Conservation (phyloP, 1,284 basidiomycete genomes). For the Cryptococcus maquisensis region DNA sequence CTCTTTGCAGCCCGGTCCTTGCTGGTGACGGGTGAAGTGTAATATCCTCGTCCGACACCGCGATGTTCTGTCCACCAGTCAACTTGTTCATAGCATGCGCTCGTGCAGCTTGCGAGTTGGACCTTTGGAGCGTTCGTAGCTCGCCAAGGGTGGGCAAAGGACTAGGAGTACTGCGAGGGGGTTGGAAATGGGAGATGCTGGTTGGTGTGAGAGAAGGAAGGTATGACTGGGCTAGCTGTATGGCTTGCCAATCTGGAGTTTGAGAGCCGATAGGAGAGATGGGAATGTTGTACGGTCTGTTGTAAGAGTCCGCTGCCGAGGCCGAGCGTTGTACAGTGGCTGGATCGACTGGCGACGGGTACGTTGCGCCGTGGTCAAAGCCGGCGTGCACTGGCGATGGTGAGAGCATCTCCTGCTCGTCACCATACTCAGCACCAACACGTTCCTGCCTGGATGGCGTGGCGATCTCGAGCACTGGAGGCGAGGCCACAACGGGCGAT, state of each 20-base stretch:
- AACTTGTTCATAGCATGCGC: slow-evolving; percentile 47
- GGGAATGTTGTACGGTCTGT: slow-evolving; percentile 17
- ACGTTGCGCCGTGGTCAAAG: slow-evolving; percentile 17
- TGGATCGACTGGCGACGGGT: slow-evolving; percentile 5
- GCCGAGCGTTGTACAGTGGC: slow-evolving; percentile 34
- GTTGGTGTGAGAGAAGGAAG: slow-evolving; percentile 37
- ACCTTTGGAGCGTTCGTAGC: slow-evolving; percentile 41
- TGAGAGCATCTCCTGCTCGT: slow-evolving; percentile 35
- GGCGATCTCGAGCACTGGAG: neutral
- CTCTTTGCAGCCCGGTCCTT: slow-evolving; percentile 21
- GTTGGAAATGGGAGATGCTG: slow-evolving; percentile 14
- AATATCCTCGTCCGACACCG: slow-evolving; percentile 18
- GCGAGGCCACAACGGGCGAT: neutral
- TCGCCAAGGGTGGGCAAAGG: slow-evolving; percentile 45
- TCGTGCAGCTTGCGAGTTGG: slow-evolving; percentile 46
- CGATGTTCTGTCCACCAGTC: slow-evolving; percentile 38
- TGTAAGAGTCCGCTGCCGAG: slow-evolving; percentile 33
- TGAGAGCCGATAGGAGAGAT: slow-evolving; percentile 12
- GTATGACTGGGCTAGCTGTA: slow-evolving; percentile 39
- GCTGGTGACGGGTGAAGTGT: slow-evolving; percentile 15
- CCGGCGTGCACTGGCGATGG: slow-evolving; percentile 23
- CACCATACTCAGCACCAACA: slow-evolving; percentile 3
- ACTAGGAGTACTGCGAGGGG: slow-evolving; percentile 34
- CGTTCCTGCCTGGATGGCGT: neutral
- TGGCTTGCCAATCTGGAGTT: slow-evolving; percentile 36